phyloP scores from a whole-genome alignment of 208 protist species.

The Crithidia expoeki region DNA sequence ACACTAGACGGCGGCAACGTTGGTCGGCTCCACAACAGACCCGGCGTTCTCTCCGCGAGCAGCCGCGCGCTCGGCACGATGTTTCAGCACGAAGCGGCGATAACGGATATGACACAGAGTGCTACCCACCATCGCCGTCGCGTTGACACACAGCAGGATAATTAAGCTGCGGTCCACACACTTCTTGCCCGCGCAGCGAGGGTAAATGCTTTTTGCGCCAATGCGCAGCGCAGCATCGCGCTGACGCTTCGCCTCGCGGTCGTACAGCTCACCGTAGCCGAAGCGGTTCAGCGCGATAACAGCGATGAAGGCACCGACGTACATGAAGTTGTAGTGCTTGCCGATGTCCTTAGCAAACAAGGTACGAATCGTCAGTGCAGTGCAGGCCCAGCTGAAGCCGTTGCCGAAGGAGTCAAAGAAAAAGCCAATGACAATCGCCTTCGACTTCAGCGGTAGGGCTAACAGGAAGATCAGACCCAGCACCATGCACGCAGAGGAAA shows the following conservation, averaged over 20 bases:
- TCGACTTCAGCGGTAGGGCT: too few relatives aligned
- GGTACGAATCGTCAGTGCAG: too few relatives aligned
- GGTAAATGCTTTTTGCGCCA: constrained; percentile 43
- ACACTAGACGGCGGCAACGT: constrained; percentile 38
- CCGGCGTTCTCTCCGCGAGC: neutral
- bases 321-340: too few relatives aligned
- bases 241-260: constrained; percentile 40
- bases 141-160: constrained; percentile 43
- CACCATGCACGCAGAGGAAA: too few relatives aligned
- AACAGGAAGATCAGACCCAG: too few relatives aligned
- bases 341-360: too few relatives aligned
- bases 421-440: too few relatives aligned
- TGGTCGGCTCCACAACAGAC: neutral
- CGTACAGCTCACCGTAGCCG: constrained; percentile 81
- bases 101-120: constrained; percentile 70
- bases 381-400: too few relatives aligned
- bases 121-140: constrained; percentile 34
- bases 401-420: too few relatives aligned
- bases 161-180: constrained; percentile 71
- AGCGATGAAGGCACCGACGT: too few relatives aligned
- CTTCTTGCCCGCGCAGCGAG: constrained; percentile 56
- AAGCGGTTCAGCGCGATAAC: constrained; percentile 80
- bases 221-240: constrained; percentile 39
- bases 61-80: constrained; percentile 29
- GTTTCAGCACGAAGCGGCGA: constrained; percentile 43